Evolutionary conservation across 2,329 filamentous ascomycete genomes (phyloP).

Genomic region (Calonectria pteridis): DNA sequence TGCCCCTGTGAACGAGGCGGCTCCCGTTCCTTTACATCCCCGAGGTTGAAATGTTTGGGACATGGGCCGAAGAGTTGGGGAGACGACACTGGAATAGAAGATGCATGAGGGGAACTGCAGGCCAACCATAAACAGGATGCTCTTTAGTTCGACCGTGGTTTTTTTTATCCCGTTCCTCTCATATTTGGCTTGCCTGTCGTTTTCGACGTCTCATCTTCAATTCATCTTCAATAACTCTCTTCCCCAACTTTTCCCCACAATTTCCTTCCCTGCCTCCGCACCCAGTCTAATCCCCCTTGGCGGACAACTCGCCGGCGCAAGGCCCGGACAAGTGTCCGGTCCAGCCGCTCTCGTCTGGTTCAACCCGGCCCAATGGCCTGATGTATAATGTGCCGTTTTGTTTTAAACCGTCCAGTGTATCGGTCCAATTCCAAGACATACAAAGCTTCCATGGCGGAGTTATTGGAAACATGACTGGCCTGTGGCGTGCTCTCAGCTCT

Average conservation of each 20-base stretch:
- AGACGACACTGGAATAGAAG: neutral
- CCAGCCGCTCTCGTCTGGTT: neutral
- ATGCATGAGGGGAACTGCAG: neutral
- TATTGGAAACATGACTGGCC: neutral
- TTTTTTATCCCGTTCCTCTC: neutral
- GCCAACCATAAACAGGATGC: neutral
- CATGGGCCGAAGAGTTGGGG: neutral
- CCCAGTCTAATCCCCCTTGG: conserved; percentile 1
- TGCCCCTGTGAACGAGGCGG: neutral
- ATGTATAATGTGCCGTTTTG: neutral
- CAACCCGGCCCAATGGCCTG: conserved; percentile 23
- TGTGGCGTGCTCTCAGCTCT: neutral
- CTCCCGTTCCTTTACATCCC: conserved; percentile 29
- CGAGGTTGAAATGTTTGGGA: conserved; percentile 13
- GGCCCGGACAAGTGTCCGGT: conserved; percentile 28
- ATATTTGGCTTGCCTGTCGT: neutral
- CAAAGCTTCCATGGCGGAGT: neutral
- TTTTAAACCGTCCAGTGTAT: neutral
- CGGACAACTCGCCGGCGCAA: conserved; percentile 26
- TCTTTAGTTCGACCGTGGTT: neutral
- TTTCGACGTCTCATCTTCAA: neutral
- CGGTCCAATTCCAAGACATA: neutral
- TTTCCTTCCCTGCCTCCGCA: conserved; percentile 17
- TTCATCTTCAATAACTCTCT: neutral
- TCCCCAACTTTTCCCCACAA: conserved; percentile 30